Percentiles rank a stretch among this genome's conserved stretches.
Evolutionary conservation across 2,329 filamentous ascomycete genomes (phyloP).

Genomic region (Dichotomopilus funicola): DNA sequence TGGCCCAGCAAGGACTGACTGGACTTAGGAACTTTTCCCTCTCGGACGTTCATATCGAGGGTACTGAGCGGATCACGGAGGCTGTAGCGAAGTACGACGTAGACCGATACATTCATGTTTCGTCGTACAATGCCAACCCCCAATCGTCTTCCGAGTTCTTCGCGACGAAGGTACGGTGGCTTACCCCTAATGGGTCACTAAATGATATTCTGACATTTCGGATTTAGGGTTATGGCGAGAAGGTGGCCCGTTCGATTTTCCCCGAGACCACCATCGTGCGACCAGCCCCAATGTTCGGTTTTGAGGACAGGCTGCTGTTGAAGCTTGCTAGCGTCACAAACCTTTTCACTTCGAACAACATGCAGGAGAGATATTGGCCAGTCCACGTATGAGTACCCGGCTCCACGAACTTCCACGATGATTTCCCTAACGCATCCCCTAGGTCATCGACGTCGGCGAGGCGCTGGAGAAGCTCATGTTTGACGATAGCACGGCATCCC

Average conservation of each 20-base stretch:
- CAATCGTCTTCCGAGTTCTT: slow-evolving; percentile 85
- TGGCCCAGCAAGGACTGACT: slow-evolving; percentile 26
- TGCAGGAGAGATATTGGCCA: slow-evolving; percentile 85
- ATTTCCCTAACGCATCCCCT: slow-evolving; percentile 5
- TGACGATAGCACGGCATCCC: slow-evolving; percentile 80
- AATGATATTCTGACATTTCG: slow-evolving; percentile 14
- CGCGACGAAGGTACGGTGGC: slow-evolving; percentile 64
- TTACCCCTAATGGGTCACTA: not conserved
- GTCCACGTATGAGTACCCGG: slow-evolving; percentile 62
- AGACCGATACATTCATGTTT: slow-evolving; percentile 94
- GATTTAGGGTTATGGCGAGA: slow-evolving; percentile 65
- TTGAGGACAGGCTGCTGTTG: slow-evolving; percentile 86
- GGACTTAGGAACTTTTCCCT: slow-evolving; percentile 80
- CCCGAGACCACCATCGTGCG: slow-evolving; percentile 96
- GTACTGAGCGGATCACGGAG: slow-evolving; percentile 84
- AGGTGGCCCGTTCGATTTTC: slow-evolving; percentile 79
- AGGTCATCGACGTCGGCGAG: slow-evolving; percentile 83
- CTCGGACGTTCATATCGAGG: slow-evolving; percentile 88
- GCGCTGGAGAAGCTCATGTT: slow-evolving; percentile 86
- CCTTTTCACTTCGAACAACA: slow-evolving; percentile 83
- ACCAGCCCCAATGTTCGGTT: slow-evolving; percentile 88
- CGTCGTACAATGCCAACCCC: slow-evolving; percentile 81
- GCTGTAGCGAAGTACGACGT: slow-evolving; percentile 97
- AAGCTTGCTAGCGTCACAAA: slow-evolving; percentile 75
- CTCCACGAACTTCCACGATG: not conserved